phyloP scores from a whole-genome alignment of 306 rosid genomes.

The Trifolium repens region DNA sequence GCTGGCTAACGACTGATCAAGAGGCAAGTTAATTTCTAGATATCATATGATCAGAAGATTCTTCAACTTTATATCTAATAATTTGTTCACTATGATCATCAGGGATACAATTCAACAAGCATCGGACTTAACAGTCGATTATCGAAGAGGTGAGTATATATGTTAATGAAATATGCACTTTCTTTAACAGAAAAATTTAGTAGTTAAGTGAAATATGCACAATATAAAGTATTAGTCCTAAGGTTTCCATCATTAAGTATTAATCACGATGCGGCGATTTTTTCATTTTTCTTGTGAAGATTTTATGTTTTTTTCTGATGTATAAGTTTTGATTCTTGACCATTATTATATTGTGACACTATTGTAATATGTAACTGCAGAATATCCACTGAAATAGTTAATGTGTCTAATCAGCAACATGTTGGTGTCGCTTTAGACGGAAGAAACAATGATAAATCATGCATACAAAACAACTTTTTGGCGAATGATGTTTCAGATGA shows the following conservation, averaged over 20 bases:
- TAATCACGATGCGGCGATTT: background rate
- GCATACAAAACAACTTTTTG: slow-evolving; percentile 52
- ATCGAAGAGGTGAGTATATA: slow-evolving; percentile 69
- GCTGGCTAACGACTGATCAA: slow-evolving; percentile 88
- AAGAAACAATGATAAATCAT: slow-evolving; percentile 64
- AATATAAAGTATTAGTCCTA: slow-evolving; percentile 2
- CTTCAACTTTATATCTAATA: slow-evolving; percentile 10
- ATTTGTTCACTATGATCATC: slow-evolving; percentile 52
- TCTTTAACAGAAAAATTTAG: background rate
- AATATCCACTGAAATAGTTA: slow-evolving; percentile 75
- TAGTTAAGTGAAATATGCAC: slow-evolving; percentile 20
- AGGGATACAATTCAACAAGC: slow-evolving; percentile 65
- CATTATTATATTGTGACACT: slow-evolving; percentile 36
- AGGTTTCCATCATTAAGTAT: background rate
- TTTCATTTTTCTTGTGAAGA: background rate
- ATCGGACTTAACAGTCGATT: slow-evolving; percentile 62
- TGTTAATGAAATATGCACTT: slow-evolving; percentile 29
- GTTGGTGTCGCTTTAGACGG: slow-evolving; percentile 61
- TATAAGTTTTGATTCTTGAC: slow-evolving; percentile 6
- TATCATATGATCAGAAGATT: slow-evolving; percentile 24
- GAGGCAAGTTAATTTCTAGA: slow-evolving; percentile 70
- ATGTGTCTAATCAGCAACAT: slow-evolving; percentile 67
- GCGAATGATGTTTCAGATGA: slow-evolving; percentile 61
- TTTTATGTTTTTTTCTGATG: slow-evolving; percentile 20
- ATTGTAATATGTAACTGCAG: slow-evolving; percentile 51